These are phyloP conservation scores for Zychaea mexicana DNA, from an alignment of 371 early-diverging fungal species.

Conservation along the genomic window DNA sequence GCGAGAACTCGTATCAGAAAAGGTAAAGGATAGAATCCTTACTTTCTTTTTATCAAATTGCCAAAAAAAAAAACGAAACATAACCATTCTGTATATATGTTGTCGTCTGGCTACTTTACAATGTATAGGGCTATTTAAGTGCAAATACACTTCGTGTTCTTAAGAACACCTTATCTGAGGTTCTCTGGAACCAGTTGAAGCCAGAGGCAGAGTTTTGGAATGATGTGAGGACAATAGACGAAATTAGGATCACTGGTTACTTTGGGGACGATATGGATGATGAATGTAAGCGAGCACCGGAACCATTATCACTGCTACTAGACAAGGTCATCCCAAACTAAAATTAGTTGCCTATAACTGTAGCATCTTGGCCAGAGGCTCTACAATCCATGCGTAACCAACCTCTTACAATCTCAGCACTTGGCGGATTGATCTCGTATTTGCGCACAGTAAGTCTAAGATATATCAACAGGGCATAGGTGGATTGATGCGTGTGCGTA, in stretches of 20 bases:
- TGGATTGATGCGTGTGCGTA: background rate
- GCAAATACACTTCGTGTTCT: slow-evolving; percentile 68
- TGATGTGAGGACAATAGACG: slow-evolving; percentile 63
- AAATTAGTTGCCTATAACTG: background rate
- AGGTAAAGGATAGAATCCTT: too few relatives aligned
- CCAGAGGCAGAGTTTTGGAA: slow-evolving; percentile 90
- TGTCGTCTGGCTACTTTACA: too few relatives aligned
- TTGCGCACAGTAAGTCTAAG: slow-evolving; percentile 58
- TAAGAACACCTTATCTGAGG: slow-evolving; percentile 66
- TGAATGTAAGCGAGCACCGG: background rate
- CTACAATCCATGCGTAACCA: slow-evolving; percentile 34
- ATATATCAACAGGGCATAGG: background rate
- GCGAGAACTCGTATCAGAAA: slow-evolving; percentile 85
- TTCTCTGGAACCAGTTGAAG: slow-evolving; percentile 71
- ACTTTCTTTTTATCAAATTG: too few relatives aligned
- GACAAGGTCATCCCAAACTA: too few relatives aligned
- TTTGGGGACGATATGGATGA: slow-evolving; percentile 48
- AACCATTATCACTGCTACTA: background rate
- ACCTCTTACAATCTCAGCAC: slow-evolving; percentile 61
- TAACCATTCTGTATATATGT: background rate
- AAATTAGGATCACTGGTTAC: slow-evolving; percentile 68
- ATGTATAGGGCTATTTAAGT: slow-evolving; percentile 61
- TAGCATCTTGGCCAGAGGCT: slow-evolving; percentile 47
- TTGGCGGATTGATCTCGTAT: slow-evolving; percentile 83
- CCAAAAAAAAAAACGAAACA: background rate